These are phyloP conservation scores for Chaetoceros muelleri DNA, from an alignment of 108 stramenopile genomes.

Conservation along the genomic window DNA sequence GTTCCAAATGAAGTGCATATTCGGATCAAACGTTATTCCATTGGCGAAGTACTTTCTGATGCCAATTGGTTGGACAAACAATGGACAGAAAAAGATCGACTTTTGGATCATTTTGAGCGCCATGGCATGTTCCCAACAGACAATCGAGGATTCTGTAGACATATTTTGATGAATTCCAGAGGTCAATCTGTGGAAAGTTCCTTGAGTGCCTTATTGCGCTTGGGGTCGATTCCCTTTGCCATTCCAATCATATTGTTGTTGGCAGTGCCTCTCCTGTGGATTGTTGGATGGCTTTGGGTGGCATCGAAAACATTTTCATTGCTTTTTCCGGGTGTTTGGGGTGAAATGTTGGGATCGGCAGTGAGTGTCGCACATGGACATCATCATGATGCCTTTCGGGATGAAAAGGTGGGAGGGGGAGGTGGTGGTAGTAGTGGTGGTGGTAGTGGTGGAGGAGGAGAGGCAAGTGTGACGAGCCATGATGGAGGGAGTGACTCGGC, in stretches of 20 bases:
- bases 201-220: slow-evolving; percentile 20
- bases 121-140: slow-evolving; percentile 43
- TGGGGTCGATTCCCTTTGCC: slow-evolving; percentile 34
- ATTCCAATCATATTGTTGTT: slow-evolving; percentile 36
- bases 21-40: slow-evolving; percentile 50
- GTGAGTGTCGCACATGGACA: not conserved
- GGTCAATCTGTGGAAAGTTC: slow-evolving; percentile 33
- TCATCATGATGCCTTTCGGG: not conserved
- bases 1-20: slow-evolving; percentile 43
- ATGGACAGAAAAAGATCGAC: slow-evolving; percentile 68
- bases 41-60: slow-evolving; percentile 68
- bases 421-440: not conserved
- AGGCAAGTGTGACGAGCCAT: slow-evolving; percentile 6
- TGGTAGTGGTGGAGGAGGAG: slow-evolving; percentile 2
- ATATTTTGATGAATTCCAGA: slow-evolving; percentile 33
- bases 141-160: slow-evolving; percentile 31
- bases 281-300: slow-evolving; percentile 31
- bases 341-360: not conserved
- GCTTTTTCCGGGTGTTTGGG: slow-evolving; percentile 15
- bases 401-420: not conserved
- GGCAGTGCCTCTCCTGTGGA: slow-evolving; percentile 39
- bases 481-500: slow-evolving; percentile 12
- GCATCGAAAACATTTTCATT: slow-evolving; percentile 16
- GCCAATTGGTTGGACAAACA: slow-evolving; percentile 67
- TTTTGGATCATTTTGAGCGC: slow-evolving; percentile 43